These are phyloP conservation scores for Ogataea trehaloabstinens DNA, from an alignment of 805 yeast species.

Conservation along the genomic window DNA sequence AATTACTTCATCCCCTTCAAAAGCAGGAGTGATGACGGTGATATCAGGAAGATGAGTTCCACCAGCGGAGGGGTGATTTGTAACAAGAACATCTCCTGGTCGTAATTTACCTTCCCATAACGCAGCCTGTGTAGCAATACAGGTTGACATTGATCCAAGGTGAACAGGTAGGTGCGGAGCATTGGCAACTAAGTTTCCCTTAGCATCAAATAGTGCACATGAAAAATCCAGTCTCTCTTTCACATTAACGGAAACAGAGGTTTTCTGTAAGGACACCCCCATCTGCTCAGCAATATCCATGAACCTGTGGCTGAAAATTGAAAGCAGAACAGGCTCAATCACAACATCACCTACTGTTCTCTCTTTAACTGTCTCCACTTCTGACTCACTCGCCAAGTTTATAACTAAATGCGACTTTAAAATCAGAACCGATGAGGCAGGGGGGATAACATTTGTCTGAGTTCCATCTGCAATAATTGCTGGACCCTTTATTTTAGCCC, in stretches of 20 bases:
- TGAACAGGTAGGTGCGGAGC: slow-evolving; percentile 45
- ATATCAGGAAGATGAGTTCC: slow-evolving; percentile 52
- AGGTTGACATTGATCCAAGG: slow-evolving; percentile 44
- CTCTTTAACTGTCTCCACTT: slow-evolving; percentile 6
- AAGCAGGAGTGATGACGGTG: slow-evolving; percentile 57
- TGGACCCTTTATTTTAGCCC: slow-evolving; percentile 52
- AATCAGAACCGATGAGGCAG: slow-evolving; percentile 30
- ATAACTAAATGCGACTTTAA: slow-evolving; percentile 33
- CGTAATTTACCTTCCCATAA: slow-evolving; percentile 37
- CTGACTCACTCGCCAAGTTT: slow-evolving; percentile 9
- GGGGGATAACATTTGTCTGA: slow-evolving; percentile 36
- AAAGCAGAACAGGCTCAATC: slow-evolving; percentile 43
- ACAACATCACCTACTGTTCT: slow-evolving; percentile 34
- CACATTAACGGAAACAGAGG: slow-evolving; percentile 43
- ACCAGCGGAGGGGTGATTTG: slow-evolving; percentile 44
- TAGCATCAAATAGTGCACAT: slow-evolving; percentile 45
- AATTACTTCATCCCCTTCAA: slow-evolving; percentile 42
- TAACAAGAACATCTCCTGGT: slow-evolving; percentile 43
- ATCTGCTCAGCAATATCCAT: slow-evolving; percentile 51
- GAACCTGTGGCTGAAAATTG: slow-evolving; percentile 45
- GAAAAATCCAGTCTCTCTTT: slow-evolving; percentile 48
- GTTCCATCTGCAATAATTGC: slow-evolving; percentile 35
- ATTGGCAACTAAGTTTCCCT: slow-evolving; percentile 33
- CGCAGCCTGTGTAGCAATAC: slow-evolving; percentile 38
- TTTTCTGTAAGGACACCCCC: slow-evolving; percentile 45